Evolutionary conservation across 306 rosid species (phyloP).

Genomic region (Betula pendula): DNA sequence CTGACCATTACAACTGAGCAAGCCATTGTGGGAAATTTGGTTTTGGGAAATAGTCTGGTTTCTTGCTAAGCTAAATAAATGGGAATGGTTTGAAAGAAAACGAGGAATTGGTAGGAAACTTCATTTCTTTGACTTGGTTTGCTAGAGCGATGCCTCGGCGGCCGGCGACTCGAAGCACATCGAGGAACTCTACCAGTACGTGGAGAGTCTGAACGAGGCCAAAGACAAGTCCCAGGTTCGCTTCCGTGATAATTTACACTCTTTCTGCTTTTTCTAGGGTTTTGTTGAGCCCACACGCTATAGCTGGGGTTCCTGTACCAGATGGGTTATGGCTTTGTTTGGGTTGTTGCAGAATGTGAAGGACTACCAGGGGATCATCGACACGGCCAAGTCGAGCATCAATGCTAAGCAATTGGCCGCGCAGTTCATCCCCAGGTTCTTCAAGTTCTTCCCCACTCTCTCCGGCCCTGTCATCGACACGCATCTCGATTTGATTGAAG

Average conservation of each 20-base stretch:
- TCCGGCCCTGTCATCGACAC: constrained; percentile 72
- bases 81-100: too few species aligned
- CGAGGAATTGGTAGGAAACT: too few species aligned
- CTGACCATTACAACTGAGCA: neutral
- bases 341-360: constrained; percentile 51
- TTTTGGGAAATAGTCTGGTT: too few species aligned
- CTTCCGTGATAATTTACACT: neutral
- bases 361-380: constrained; percentile 86
- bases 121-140: too few species aligned
- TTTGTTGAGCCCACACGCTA: neutral
- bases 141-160: constrained; percentile 70
- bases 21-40: too few species aligned
- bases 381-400: constrained; percentile 76
- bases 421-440: constrained; percentile 93
- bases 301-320: neutral
- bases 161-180: constrained; percentile 70
- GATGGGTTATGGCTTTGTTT: neutral
- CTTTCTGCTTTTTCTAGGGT: constrained; percentile 12
- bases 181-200: constrained; percentile 89
- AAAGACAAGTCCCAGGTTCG: constrained; percentile 88
- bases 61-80: too few species aligned
- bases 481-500: constrained; percentile 92
- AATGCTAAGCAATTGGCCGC: constrained; percentile 96
- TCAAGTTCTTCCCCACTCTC: constrained; percentile 82
- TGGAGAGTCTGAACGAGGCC: constrained; percentile 86